Percentiles rank a stretch among this genome's conserved stretches.
These are phyloP conservation scores for Leccinum pellstonianum DNA, from an alignment of 768 basidiomycete species.

Conservation along the genomic window DNA sequence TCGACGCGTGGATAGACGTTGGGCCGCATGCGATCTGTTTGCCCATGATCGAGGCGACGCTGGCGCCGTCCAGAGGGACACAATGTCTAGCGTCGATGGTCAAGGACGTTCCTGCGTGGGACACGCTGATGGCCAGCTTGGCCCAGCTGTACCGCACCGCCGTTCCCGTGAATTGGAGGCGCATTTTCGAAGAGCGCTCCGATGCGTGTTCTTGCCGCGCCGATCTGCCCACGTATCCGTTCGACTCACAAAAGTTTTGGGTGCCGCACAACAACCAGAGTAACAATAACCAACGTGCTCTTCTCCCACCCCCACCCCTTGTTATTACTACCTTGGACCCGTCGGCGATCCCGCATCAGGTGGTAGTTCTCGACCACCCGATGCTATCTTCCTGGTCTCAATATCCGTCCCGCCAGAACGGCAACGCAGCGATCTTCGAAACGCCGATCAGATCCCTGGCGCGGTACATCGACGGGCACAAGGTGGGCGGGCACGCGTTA, in stretches of 20 bases:
- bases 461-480: constrained; percentile 52
- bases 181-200: constrained; percentile 47
- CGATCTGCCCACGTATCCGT: constrained; percentile 66
- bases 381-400: constrained; percentile 45
- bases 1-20: constrained; percentile 62
- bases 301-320: neutral
- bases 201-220: constrained; percentile 35
- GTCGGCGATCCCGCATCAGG: neutral
- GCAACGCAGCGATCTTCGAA: constrained; percentile 49
- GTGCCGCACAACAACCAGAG: constrained; percentile 41
- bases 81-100: constrained; percentile 51
- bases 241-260: constrained; percentile 57
- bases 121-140: constrained; percentile 45
- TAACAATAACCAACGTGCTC: neutral
- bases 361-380: constrained; percentile 27
- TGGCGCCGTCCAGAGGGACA: constrained; percentile 30
- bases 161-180: constrained; percentile 51
- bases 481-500: constrained; percentile 52
- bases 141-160: constrained; percentile 46
- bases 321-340: neutral
- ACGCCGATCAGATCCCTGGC: constrained; percentile 48
- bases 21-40: constrained; percentile 60
- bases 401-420: constrained; percentile 36
- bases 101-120: constrained; percentile 44
- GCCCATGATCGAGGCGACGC: constrained; percentile 49